Conservation (phyloP, 106 monocot genomes). For the Dendrobium catenatum region DNA sequence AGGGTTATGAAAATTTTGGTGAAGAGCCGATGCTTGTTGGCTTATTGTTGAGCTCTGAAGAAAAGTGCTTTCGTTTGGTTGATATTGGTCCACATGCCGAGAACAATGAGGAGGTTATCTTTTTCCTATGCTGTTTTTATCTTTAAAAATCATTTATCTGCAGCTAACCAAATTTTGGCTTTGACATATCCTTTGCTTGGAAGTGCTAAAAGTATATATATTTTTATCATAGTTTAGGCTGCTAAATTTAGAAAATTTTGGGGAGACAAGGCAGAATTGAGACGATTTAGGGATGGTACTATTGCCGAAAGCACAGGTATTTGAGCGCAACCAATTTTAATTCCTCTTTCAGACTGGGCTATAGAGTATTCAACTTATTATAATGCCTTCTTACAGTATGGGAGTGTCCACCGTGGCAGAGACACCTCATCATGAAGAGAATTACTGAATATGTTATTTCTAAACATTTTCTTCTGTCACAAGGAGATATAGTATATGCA, state of each 20-base stretch:
- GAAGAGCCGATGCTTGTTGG: slow-evolving; percentile 70
- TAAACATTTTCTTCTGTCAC: slow-evolving; percentile 51
- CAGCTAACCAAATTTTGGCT: not conserved
- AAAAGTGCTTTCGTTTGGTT: slow-evolving; percentile 59
- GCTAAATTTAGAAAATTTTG: slow-evolving; percentile 83
- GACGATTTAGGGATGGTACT: slow-evolving; percentile 79
- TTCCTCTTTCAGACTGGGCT: not conserved
- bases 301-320: slow-evolving; percentile 93
- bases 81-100: slow-evolving; percentile 83
- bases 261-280: slow-evolving; percentile 92
- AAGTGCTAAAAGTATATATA: not conserved
- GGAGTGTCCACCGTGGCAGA: slow-evolving; percentile 70
- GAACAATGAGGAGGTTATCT: slow-evolving; percentile 62
- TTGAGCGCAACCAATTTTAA: not conserved
- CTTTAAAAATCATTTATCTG: not conserved
- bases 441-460: slow-evolving; percentile 53
- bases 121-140: slow-evolving; percentile 2
- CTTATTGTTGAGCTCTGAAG: slow-evolving; percentile 51
- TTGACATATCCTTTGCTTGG: not conserved
- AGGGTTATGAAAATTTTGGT: slow-evolving; percentile 77
- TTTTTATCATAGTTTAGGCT: slow-evolving; percentile 29
- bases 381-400: slow-evolving; percentile 43
- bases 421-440: slow-evolving; percentile 71
- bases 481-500: slow-evolving; percentile 47
- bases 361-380: not conserved